Evolutionary conservation across 768 basidiomycete genomes (phyloP), one percentile per base, ranked within the genome.

Genomic region (Kockovaella imperatae): DNA sequence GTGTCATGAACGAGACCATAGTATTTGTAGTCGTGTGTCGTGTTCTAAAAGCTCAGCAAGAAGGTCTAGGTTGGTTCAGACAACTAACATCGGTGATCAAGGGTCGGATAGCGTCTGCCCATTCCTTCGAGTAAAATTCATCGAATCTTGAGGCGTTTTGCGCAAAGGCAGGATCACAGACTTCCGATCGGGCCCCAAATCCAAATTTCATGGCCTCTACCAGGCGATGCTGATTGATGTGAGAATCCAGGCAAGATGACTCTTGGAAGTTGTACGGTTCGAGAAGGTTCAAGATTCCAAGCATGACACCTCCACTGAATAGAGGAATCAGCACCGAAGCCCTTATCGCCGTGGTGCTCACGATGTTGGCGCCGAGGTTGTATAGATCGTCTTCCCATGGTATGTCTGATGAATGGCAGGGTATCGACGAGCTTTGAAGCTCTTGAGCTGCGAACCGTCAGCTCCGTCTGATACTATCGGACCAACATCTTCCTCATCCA

Each of bases 211-310:
- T 75, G 0, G 80, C 78, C 70, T 97, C 95, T 13, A 96, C 75
- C 4, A 86, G 66, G 38, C 90, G 77, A 68, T 97, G 95, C 2
- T 79, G 75, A 54, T 81, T 84, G 14, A 87, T 66, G 0, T 76
- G 42, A 23, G 49, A 39, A 15, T 25, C 26, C 17, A 54, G 44
- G 13, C 50, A 51, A 18, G 54, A 50, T 25, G 30, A 30, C n/a
- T 38, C 42, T 3, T 50, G 39, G 32, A 68, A 49, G 15, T 64
- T 58, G 57, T 79, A 96, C n/a, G 77, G 76, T 64, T 95, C 90
- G 38, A 93, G 73, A 17, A 90, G 68, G 64, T 96, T 95, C n/a
- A 97, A 74, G 77, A 96, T 84, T 64, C 88, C 84, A 32, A 95
- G 73, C 34, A 97, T 73, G n/a, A 86, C 86, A 5, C 86, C 83